Evolutionary conservation across 2,329 filamentous ascomycete genomes (phyloP), one percentile per base, ranked within the genome.

Genomic region (Neofusicoccum umdonicola): DNA sequence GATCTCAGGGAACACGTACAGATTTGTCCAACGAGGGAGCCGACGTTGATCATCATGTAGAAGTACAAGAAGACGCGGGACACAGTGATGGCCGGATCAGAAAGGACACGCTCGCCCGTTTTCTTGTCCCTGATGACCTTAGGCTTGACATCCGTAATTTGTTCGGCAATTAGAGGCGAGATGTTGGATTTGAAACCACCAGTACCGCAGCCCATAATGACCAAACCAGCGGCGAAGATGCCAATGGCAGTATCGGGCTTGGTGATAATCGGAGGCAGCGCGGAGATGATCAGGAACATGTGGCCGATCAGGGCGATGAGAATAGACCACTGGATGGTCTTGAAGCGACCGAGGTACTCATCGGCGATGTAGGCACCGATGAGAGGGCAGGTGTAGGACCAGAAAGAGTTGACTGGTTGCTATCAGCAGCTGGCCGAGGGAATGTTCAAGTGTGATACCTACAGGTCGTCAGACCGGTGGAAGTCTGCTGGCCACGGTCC

Each of bases 21-120:
- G 22, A 62, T 27, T 74, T 88, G 87, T 50, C 83, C 86, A 51
- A 82, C 71, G 50, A 88, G 78, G 31, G 87, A 85, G 37, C 90
- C 90, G 13, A 89, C 73, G 72, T 91, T 91, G 78, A 90, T 88
- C 71, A 88, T 84, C 64, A 90, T 81, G 76, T 91, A 92, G 75
- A 90, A 91, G 75, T 86, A 89, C 69, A 87, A 83, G 73, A 88
- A 91, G 61, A 91, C 86, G 51, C 89, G 85, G 8, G 85, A 85
- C 67, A 89, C 83, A 52, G 89, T 92, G 61, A 88, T 82, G 62
- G 87, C 85, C 0, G 88, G 89, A 70, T 91, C 89, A 51, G 90
- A 84, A 67, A 92, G 89, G 67, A 91, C 87, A 19, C 87, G 87
- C 77, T 90, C 84, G 62, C 89, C 89, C 5, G 41, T 60, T 1